Evolutionary conservation across 1,284 basidiomycete species (phyloP), one percentile per base, ranked within the genome.

Genomic region (Rhizopogon hawkerae): DNA sequence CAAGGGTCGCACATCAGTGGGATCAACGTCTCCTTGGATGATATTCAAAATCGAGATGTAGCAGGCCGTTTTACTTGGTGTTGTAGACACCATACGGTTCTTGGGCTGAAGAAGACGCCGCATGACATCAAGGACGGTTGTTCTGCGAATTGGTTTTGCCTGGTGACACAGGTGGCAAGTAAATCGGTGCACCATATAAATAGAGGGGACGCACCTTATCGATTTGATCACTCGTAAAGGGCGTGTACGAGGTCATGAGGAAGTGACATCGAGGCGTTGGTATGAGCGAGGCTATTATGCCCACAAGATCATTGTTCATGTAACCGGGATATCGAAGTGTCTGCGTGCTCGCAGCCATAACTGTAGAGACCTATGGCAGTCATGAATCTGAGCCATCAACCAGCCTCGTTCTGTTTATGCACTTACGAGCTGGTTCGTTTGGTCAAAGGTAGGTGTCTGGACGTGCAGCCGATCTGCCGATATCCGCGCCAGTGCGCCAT

Each of bases 231-330:
- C 89, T 90, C 1, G 94, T 97, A 69, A 98, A 98, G 0, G 96
- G 95, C 3, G 96, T 99, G 62, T 98, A 99, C 13, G 92, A 93
- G n/a, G 96, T 98, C 89, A 95, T 97, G 51, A 99, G 79, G 77
- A 98, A 98, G 70, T 99, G 96, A 61, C 94, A 98, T 47, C 95
- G 78, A n/a, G 96, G 95, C 8, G 96, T 98, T 2, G 96, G 96
- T 58, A 98, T 98, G 47, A 99, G 78, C 10, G 91, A 94, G 2
- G 96, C 93, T 51, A 98, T 89, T 60, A 99, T 97, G 23, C 94
- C 92, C 56, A 97, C 92, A 31, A 97, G 81, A 64, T 99, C 95
- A 61, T 98, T 99, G 76, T 98, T 98, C 95, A 98, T 98, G 70
- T 98, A 98, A 46, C 92, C 91, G 0, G 96, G 96, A 71, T 97